Evolutionary conservation across 495 filamentous ascomycete genomes (phyloP).

Genomic region (Neurospora cerealis): DNA sequence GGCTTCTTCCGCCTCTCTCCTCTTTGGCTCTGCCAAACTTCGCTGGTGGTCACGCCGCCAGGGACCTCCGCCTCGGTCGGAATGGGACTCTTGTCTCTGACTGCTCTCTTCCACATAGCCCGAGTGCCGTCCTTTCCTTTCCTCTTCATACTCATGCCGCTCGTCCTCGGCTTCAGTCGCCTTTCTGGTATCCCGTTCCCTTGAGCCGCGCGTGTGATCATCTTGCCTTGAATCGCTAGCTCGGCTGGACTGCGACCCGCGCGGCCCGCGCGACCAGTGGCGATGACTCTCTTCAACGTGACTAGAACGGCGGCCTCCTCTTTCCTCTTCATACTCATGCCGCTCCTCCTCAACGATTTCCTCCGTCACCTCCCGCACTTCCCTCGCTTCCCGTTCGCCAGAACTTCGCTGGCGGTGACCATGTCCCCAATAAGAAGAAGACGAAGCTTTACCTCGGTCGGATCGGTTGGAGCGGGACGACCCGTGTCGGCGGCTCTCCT

Average conservation of each 20-base stretch:
- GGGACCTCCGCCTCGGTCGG: not conserved
- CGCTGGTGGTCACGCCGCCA: not conserved
- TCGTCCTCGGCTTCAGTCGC: constrained; percentile 14
- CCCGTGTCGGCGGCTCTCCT: not conserved
- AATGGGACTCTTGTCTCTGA: not conserved
- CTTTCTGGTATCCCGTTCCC: not conserved
- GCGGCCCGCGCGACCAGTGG: not conserved
- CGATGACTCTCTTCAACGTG: not conserved
- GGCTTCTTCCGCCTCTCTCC: not conserved
- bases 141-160: not conserved
- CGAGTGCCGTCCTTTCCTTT: not conserved
- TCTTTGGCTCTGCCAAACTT: not conserved
- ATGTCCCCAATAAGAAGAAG: not conserved
- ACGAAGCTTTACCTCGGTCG: not conserved
- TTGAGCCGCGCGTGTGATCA: not conserved
- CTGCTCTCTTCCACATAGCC: not conserved
- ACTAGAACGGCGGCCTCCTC: not conserved
- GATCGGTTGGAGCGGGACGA: not conserved
- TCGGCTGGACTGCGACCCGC: not conserved
- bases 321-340: not conserved
- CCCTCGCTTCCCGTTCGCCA: constrained; percentile 4
- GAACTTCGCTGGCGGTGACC: not conserved
- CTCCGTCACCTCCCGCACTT: constrained; percentile 10
- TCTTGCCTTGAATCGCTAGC: not conserved
- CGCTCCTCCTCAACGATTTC: not conserved